Evolutionary conservation across 2,329 filamentous ascomycete genomes (phyloP).

Genomic region (Alternaria alternata): DNA sequence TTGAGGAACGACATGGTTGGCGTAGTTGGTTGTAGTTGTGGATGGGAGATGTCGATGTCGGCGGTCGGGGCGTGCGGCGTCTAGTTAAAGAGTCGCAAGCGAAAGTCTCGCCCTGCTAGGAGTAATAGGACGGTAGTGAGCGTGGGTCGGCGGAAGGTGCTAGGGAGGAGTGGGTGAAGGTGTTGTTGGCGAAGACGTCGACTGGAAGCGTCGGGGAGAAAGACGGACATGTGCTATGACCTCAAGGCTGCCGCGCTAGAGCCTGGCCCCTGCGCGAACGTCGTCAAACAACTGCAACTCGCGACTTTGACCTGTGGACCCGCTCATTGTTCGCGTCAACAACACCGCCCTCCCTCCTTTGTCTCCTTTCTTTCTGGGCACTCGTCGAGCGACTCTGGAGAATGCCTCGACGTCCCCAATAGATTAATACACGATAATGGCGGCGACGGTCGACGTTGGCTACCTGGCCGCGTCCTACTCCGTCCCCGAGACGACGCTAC

Average conservation of each 20-base stretch:
- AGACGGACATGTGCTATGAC: slow-evolving; percentile 21
- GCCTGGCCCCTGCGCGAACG: slow-evolving; percentile 19
- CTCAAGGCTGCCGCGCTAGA: slow-evolving; percentile 24
- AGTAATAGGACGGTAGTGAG: slow-evolving; percentile 3
- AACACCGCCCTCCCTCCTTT: slow-evolving; percentile 33
- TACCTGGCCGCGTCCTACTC: slow-evolving; percentile 77
- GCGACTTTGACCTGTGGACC: slow-evolving; percentile 22
- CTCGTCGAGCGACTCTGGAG: neutral
- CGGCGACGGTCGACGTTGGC: slow-evolving; percentile 70
- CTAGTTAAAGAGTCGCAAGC: slow-evolving; percentile 44
- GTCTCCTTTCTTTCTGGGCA: slow-evolving; percentile 24
- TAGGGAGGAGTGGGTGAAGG: slow-evolving; percentile 2
- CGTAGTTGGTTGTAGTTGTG: neutral
- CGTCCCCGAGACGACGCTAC: slow-evolving; percentile 70
- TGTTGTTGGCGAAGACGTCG: neutral
- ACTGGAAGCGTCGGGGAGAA: slow-evolving; percentile 10
- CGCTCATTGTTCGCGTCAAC: slow-evolving; percentile 29
- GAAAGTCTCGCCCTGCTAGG: too few species aligned
- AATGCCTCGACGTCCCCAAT: slow-evolving; percentile 34
- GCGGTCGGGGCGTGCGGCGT: slow-evolving; percentile 33
- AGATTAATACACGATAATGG: slow-evolving; percentile 58
- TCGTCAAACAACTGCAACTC: slow-evolving; percentile 33
- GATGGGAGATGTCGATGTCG: neutral
- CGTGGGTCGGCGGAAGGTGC: slow-evolving; percentile 4
- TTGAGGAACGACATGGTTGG: slow-evolving; percentile 49